Percentiles rank a stretch among this genome's conserved stretches.
Evolutionary conservation across 1,284 basidiomycete species (phyloP).

Genomic region (Nidula niveotomentosa): DNA sequence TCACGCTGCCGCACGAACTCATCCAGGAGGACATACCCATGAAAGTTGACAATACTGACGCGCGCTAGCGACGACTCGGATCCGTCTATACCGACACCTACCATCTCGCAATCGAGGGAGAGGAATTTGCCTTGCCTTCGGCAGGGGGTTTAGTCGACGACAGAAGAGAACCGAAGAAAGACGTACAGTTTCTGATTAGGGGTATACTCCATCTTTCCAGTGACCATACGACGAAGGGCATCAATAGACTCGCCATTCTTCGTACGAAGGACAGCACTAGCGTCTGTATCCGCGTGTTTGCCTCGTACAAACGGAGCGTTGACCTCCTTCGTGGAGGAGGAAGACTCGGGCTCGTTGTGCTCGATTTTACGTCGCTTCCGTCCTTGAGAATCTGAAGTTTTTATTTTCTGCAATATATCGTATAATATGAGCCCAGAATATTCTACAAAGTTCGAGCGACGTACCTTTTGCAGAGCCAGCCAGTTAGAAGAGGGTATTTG

Average conservation of each 20-base stretch:
- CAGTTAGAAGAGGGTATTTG: conserved; percentile 44
- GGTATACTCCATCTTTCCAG: conserved; percentile 42
- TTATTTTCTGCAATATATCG: not conserved
- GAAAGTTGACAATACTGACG: conserved; percentile 90
- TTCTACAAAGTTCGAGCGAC: conserved; percentile 4
- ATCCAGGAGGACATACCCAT: conserved; percentile 82
- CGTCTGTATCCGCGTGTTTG: not conserved
- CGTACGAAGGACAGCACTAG: not conserved
- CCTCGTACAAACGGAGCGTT: conserved; percentile 7
- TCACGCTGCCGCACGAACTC: conserved; percentile 89
- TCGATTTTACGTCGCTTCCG: conserved; percentile 9
- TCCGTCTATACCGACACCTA: conserved; percentile 87
- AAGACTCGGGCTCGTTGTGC: conserved; percentile 10
- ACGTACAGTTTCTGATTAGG: conserved; percentile 47
- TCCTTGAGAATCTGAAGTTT: not conserved
- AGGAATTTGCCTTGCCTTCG: conserved; percentile 76
- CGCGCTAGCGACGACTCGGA: conserved; percentile 85
- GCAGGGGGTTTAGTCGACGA: conserved; percentile 3
- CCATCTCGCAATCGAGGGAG: conserved; percentile 97
- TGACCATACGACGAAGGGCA: conserved; percentile 49
- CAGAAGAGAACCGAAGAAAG: not conserved
- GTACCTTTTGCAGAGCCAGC: conserved; percentile 47
- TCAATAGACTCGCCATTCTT: conserved; percentile 46
- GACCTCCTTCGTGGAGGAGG: conserved; percentile 6
- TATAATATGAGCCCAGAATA: not conserved